Conservation (phyloP, 345 rosid genomes). For the Eucalyptus regnans region DNA sequence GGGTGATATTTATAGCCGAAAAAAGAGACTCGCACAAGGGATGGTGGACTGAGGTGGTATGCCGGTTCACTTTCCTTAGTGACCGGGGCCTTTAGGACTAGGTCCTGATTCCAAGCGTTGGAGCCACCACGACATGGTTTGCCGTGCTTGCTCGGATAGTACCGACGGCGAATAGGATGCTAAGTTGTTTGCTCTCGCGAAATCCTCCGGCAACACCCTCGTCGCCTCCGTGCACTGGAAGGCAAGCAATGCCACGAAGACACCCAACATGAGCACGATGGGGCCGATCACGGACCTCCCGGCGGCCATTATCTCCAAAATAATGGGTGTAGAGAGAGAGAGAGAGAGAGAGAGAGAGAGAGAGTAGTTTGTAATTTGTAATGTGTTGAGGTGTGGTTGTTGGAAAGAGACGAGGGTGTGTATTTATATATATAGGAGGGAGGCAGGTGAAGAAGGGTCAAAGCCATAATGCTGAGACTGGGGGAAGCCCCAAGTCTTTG, state of each 20-base stretch:
- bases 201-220: not conserved
- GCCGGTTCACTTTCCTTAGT: not conserved
- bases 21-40: not conserved
- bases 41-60: not conserved
- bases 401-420: not conserved
- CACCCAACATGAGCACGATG: not conserved
- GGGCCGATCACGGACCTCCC: not conserved
- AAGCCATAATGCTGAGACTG: not conserved
- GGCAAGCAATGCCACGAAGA: not conserved
- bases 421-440: not conserved
- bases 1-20: not conserved
- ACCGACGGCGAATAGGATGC: not conserved
- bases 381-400: not conserved
- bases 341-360: not conserved
- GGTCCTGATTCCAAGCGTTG: constrained; percentile 21
- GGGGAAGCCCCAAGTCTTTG: not conserved
- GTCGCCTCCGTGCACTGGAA: not conserved
- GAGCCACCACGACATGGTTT: constrained; percentile 16
- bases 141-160: constrained; percentile 8
- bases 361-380: not conserved
- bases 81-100: constrained; percentile 30
- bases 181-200: constrained; percentile 1
- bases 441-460: not conserved
- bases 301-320: not conserved
- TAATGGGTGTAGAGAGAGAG: not conserved